These are phyloP conservation scores for Starmerella vitae DNA, from an alignment of 805 yeast species.

Conservation along the genomic window DNA sequence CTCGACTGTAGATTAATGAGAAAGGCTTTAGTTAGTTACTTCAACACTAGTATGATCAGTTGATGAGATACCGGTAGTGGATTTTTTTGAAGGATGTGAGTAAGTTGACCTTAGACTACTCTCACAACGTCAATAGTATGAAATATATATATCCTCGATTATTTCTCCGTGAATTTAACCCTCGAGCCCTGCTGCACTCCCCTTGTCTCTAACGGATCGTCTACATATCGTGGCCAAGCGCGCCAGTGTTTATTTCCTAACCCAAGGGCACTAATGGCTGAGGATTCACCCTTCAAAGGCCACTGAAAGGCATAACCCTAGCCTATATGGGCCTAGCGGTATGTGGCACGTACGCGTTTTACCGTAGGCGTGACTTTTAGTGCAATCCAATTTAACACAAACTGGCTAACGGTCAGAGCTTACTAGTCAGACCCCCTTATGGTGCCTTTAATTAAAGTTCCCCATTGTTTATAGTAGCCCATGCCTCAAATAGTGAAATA, in stretches of 20 bases:
- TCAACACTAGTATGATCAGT: too few species aligned
- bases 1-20: not conserved
- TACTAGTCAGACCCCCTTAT: too few species aligned
- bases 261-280: not conserved
- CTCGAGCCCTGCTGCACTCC: constrained; percentile 2
- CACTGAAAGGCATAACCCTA: not conserved
- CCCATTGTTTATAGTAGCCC: too few species aligned
- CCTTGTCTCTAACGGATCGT: constrained; percentile 1
- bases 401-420: too few species aligned
- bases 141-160: constrained; percentile 8
- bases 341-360: constrained; percentile 8
- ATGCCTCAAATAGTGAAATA: too few species aligned
- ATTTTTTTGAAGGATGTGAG: too few species aligned
- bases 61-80: too few species aligned
- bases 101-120: too few species aligned
- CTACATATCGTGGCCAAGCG: constrained; percentile 4
- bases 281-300: not conserved
- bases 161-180: constrained; percentile 5
- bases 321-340: not conserved
- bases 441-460: too few species aligned
- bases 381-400: constrained; percentile 11
- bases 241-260: not conserved
- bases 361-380: constrained; percentile 7
- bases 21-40: too few species aligned
- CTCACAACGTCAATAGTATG: too few species aligned